phyloP scores from a whole-genome alignment of 495 filamentous ascomycete genomes.

The Neurospora intermedia region DNA sequence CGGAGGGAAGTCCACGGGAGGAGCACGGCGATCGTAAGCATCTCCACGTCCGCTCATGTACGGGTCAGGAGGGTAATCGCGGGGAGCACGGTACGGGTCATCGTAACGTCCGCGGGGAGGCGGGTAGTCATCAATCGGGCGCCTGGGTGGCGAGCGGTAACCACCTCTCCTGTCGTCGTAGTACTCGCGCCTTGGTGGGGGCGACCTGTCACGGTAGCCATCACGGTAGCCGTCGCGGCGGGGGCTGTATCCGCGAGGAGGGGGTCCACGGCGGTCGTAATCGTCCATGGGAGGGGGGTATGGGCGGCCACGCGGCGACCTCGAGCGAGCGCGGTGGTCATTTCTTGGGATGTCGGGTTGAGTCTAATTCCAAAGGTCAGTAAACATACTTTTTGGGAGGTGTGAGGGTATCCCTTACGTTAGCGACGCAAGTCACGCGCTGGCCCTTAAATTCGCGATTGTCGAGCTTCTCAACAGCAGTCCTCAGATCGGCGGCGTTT shows the following conservation, averaged over 20 bases:
- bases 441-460: slow-evolving; percentile 81
- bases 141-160: slow-evolving; percentile 65
- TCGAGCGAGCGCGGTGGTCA: slow-evolving; percentile 65
- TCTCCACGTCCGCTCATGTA: slow-evolving; percentile 49
- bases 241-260: slow-evolving; percentile 66
- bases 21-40: slow-evolving; percentile 49
- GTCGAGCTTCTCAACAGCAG: slow-evolving; percentile 88
- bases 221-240: slow-evolving; percentile 47
- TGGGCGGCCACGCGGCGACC: slow-evolving; percentile 48
- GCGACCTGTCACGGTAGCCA: slow-evolving; percentile 79
- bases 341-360: slow-evolving; percentile 55
- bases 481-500: slow-evolving; percentile 76
- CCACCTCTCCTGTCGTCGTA: slow-evolving; percentile 65
- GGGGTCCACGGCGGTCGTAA: slow-evolving; percentile 67
- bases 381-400: neutral
- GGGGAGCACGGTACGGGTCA: slow-evolving; percentile 44
- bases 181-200: slow-evolving; percentile 57
- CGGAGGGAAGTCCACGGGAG: slow-evolving; percentile 40
- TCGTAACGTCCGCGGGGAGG: slow-evolving; percentile 50
- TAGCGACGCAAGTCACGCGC: slow-evolving; percentile 69
- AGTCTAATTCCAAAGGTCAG: slow-evolving; percentile 21
- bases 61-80: slow-evolving; percentile 53
- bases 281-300: slow-evolving; percentile 55
- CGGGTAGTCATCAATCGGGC: slow-evolving; percentile 67
- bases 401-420: slow-evolving; percentile 48